Percentiles rank a stretch among this genome's conserved stretches.
These are phyloP conservation scores for Neotropicomus parvogracilis DNA, from an alignment of 1,284 basidiomycete genomes.

Conservation along the genomic window DNA sequence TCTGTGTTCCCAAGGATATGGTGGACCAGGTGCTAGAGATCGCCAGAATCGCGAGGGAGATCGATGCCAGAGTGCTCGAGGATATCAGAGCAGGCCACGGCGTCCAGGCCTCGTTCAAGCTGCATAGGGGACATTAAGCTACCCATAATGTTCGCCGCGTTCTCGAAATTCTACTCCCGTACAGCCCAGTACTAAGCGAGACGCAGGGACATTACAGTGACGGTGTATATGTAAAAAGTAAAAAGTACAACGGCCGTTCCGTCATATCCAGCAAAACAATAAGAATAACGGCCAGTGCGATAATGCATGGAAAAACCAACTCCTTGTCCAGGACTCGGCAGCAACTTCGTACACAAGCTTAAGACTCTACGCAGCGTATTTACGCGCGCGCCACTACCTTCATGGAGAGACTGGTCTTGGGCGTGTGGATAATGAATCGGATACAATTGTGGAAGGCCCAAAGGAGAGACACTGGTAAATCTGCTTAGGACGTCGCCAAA, in stretches of 20 bases:
- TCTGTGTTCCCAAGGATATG: conserved; percentile 67
- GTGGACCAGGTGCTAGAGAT: conserved; percentile 58
- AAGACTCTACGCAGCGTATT: conserved; percentile 10
- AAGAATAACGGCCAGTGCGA: conserved; percentile 9
- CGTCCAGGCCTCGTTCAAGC: conserved; percentile 74
- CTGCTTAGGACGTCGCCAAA: conserved; percentile 21
- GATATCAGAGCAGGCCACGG: conserved; percentile 77
- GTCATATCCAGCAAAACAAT: conserved; percentile 22
- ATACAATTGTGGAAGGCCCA: conserved; percentile 63
- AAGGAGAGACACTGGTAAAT: conserved; percentile 52
- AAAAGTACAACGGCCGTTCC: conserved; percentile 14
- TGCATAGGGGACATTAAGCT: conserved; percentile 60
- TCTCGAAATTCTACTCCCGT: background rate
- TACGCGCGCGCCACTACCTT: conserved; percentile 42
- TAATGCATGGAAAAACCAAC: conserved; percentile 4
- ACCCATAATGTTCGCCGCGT: background rate
- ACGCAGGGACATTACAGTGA: conserved; percentile 20
- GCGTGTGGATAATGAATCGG: conserved; percentile 51
- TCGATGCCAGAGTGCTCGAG: conserved; percentile 73
- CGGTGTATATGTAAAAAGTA: conserved; percentile 19
- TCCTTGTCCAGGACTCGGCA: conserved; percentile 4
- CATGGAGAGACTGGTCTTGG: conserved; percentile 49
- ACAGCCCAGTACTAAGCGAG: conserved; percentile 2
- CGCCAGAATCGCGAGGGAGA: conserved; percentile 57
- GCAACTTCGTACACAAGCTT: background rate